A percentile compares a stretch with the other conserved stretches of the same genome.
phyloP scores from a whole-genome alignment of 306 rosid genomes.

The Amphicarpaea edgeworthii region DNA sequence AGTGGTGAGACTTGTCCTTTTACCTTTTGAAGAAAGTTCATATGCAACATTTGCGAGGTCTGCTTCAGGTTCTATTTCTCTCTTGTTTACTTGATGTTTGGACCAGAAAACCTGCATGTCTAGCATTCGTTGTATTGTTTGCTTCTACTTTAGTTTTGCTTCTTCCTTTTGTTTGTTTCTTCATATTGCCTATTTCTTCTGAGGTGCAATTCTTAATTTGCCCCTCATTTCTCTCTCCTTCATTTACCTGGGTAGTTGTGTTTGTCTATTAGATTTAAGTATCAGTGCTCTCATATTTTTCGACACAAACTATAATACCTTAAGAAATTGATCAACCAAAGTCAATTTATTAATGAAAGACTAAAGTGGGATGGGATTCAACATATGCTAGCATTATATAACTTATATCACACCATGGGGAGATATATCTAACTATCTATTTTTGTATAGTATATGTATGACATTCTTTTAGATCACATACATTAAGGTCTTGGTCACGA shows the following conservation, averaged over 20 bases:
- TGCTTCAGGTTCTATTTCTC: slow-evolving; percentile 87
- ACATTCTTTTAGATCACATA: background rate
- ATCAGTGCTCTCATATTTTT: background rate
- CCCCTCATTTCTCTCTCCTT: slow-evolving; percentile 9
- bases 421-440: background rate
- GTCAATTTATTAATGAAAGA: slow-evolving; percentile 24
- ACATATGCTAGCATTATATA: background rate
- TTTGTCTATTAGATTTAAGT: slow-evolving; percentile 15
- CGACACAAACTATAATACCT: background rate
- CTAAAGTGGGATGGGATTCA: background rate
- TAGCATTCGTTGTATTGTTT: slow-evolving; percentile 11
- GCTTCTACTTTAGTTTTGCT: slow-evolving; percentile 13
- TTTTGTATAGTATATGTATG: background rate
- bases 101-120: slow-evolving; percentile 2
- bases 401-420: background rate
- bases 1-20: slow-evolving; percentile 92
- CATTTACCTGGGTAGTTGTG: background rate
- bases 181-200: slow-evolving; percentile 26
- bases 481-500: slow-evolving; percentile 1
- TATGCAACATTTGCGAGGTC: slow-evolving; percentile 93
- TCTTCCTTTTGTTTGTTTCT: slow-evolving; percentile 19
- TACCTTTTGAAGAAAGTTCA: slow-evolving; percentile 98
- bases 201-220: background rate
- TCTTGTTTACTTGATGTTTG: slow-evolving; percentile 46
- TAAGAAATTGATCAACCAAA: background rate